These are phyloP conservation scores for Gracilaria domingensis DNA, from an alignment of 23 red algal species.

Conservation along the genomic window DNA sequence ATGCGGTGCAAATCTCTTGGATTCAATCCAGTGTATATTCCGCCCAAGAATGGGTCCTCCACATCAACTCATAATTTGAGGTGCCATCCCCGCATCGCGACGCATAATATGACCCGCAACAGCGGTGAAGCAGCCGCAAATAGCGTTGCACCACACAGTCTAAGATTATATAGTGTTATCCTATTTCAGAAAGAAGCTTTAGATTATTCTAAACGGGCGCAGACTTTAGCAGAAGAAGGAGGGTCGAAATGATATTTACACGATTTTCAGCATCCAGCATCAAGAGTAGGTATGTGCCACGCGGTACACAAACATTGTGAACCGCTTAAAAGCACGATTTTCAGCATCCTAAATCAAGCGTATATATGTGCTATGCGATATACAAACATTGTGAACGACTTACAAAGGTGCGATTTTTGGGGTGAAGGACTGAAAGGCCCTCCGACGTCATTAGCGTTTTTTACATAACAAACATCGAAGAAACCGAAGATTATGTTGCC, in stretches of 20 bases:
- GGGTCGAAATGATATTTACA: not conserved
- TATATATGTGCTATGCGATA: not conserved
- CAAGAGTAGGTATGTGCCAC: too few relatives aligned
- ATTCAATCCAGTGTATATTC: too few relatives aligned
- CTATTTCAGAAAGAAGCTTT: not conserved
- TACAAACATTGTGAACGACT: not conserved
- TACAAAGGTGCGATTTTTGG: not conserved
- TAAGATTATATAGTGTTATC: slow-evolving; percentile 9
- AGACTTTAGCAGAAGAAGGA: not conserved
- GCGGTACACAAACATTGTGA: too few relatives aligned
- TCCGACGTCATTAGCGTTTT: not conserved
- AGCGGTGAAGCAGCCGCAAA: too few relatives aligned
- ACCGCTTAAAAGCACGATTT: too few relatives aligned
- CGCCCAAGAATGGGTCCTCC: too few relatives aligned
- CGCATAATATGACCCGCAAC: too few relatives aligned
- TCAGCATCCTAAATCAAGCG: not conserved
- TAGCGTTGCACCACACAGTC: too few relatives aligned
- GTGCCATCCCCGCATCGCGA: too few relatives aligned
- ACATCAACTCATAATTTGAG: too few relatives aligned
- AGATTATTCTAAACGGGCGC: not conserved
- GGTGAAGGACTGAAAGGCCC: not conserved
- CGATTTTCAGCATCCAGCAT: too few relatives aligned
- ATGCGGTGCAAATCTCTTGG: too few relatives aligned
- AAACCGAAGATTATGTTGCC: not conserved
- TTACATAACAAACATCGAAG: not conserved